These are phyloP conservation scores for Allium fistulosum DNA, from an alignment of 106 monocot species.

Conservation along the genomic window DNA sequence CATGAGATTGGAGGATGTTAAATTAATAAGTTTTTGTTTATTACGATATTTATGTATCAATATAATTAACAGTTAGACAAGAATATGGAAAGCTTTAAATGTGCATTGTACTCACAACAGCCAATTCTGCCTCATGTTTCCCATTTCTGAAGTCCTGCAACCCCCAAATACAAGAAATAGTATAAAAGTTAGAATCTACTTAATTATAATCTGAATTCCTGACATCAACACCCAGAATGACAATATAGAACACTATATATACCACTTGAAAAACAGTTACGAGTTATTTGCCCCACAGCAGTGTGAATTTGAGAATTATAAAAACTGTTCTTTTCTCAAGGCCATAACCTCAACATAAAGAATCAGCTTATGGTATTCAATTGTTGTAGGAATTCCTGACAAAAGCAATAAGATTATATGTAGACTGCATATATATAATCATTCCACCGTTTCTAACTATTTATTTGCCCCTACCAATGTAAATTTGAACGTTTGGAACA, in stretches of 20 bases:
- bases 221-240: neutral
- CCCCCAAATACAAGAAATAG: neutral
- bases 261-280: no score
- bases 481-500: no score
- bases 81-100: neutral
- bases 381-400: constrained; percentile 84
- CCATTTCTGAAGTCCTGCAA: constrained; percentile 77
- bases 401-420: neutral
- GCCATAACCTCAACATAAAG: constrained; percentile 63
- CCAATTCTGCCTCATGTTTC: constrained; percentile 80
- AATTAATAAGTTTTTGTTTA: neutral
- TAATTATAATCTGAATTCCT: no score
- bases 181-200: neutral
- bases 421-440: neutral
- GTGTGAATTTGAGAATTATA: no score
- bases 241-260: neutral
- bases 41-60: neutral
- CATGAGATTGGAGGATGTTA: neutral
- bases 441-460: neutral
- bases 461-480: neutral
- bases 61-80: neutral
- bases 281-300: no score
- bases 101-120: constrained; percentile 31
- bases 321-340: no score
- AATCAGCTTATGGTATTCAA: constrained; percentile 95